Base-by-base conservation (phyloP, 2,329 filamentous ascomycete species). In the Fusarium paranaense region DNA sequence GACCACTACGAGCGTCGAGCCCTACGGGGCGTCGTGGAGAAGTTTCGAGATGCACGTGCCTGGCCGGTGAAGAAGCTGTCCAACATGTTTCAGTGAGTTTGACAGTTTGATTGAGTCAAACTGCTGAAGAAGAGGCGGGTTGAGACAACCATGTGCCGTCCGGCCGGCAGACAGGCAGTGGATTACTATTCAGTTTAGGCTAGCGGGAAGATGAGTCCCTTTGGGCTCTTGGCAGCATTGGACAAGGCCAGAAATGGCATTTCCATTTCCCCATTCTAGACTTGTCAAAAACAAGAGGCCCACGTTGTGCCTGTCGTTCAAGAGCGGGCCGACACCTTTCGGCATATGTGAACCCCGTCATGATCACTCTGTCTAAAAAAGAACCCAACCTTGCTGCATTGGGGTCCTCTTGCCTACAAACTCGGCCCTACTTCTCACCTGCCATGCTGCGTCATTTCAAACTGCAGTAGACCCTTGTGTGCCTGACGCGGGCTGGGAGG, bases 21-120 rank as follows among this genome's bases (percentile, higher is more conserved):
- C 1, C 65, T 84, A 76, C 80, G 80, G 18, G 82, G 78, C 0
- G 85, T 85, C 4, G 82, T 83, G 6, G 86, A 87, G 58, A 86
- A 82, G 56, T 87, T 87, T 63, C 82, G 83, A 7, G 85, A 85
- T 57, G 79, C 82, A 16, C 80, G 82, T 30, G 83, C 83, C 1
- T 85, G 83, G 83, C 83, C 83, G 0, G 83, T 84, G 0, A 77
- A 80, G 66, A 80, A 80, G 11, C 64, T 84, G 37, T 76, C 82
- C 16, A 80, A 79, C 14, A 84, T 84, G 81, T 84, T 84, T 67
- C 75, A 74, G 22, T 78, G 42, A 54, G 18, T 52, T 52, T 52
- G 47, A 30, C 25, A 52, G 47, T 13, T 18, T 27, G 0, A 27
- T 11, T 47, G 38, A 38, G 37, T 42, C 38, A 42, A 42, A 20